Base-by-base conservation (phyloP, 306 rosid genomes). In the Oxytropis ochrocephala region DNA sequence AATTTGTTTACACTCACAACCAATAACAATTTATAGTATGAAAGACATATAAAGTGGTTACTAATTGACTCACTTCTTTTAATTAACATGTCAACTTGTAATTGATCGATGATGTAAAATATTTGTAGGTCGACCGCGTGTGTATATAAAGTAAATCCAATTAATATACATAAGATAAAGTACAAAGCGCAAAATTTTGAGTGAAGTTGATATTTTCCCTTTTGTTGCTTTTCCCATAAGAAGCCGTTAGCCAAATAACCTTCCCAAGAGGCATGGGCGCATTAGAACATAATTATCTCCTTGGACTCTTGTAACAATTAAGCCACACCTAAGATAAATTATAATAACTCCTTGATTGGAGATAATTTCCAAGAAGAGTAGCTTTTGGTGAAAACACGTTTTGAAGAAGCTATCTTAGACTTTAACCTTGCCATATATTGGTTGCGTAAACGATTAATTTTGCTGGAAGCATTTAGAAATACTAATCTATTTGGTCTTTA, bases 201-300 rank as follows among this genome's bases (percentile, higher is more conserved):
- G 42, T 12, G 58, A 32, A 73, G 62, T 12, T 63, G 51, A 27
- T 18, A 5, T 38, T 44, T 60, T 11, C 18, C 18, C 11, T 4
- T 12, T 49, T 51, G 53, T 62, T 50, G 51, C 55, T 51, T 63
- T 74, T 54, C 59, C 79, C 67, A 64, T 74, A 54, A 74, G 73
- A 55, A 65, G 64, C 44, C 13, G 27, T 69, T 69, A 53, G 43
- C 53, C 14, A 29, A 53, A 53, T 69, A 53, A 29, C 48, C 55
- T 74, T 50, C 60, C 67, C 57, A 63, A 44, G 66, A 62, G 53
- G 81, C 54, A 67, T 73, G 79, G 75, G 70, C 41, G 19, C 57
- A 42, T 59, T 73, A 17, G 61, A 16, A 75, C 52, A 38, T 61
- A 24, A 73, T 41, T 48, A 16, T 5, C 53, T 62, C 21, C 47